Base-by-base conservation (phyloP, 1,284 basidiomycete species). In the Leccinum pallidistipes region DNA sequence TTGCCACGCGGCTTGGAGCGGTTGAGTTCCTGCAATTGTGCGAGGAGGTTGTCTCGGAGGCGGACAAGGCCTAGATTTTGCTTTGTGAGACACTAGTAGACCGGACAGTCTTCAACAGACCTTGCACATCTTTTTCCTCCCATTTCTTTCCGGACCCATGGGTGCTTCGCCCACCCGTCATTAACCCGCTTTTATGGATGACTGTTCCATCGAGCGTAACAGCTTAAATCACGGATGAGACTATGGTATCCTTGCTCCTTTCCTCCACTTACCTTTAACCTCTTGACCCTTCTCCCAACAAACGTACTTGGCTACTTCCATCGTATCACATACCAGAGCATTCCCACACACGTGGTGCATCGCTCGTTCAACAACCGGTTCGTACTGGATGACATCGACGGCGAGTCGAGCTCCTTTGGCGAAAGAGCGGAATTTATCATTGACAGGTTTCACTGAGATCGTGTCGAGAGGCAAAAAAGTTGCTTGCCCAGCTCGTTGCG, bases 391-490 rank as follows among this genome's bases (percentile, higher is more conserved):
- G 21, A 98, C 91, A 71, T 99, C 97, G 24, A 98, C 90, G 0
- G 97, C 97, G 1, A 99, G 83, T 54, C 97, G 83, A 3, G 96
- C 94, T 1, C 96, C 95, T 66, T 91, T 91, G 8, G 92, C 91
- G 69, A 97, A 92, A 18, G 91, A 91, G 38, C 97, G 89, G 74
- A 94, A 93, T 72, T 95, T 95, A 78, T 99, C 97, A 66, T 97
- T 96, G 66, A 96, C 84, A 1, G 94, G 90, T 74, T 97, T 97
- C 55, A 92, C 90, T 71, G 95, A 92, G 66, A 99, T 96, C 1
- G 94, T 96, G 74, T 99, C 97, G 11, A 99, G 88, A 0, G 97
- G 97, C 56, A 99, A 90, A 79, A 99, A 99, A 0, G 97, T 99
- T 7, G 95, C 95, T 76, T 95, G 94, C 1, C 97, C 97, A 0